These are phyloP conservation scores for Mortierella claussenii DNA, from an alignment of 192 early-diverging fungal species.

Conservation along the genomic window DNA sequence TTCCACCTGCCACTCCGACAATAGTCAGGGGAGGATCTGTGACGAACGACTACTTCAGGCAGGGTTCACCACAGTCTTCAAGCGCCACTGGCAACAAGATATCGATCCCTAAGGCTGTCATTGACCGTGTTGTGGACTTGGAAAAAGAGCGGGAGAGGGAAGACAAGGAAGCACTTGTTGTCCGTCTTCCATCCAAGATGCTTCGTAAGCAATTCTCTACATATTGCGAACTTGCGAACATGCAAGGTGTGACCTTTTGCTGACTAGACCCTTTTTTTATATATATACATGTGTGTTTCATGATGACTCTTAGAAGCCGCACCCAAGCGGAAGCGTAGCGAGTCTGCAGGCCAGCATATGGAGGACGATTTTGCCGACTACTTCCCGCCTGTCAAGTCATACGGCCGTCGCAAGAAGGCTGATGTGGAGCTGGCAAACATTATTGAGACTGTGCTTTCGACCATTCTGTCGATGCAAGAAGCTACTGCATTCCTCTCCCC, in stretches of 20 bases:
- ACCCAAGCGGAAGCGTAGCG: slow-evolving; percentile 53
- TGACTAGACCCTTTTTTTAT: background rate
- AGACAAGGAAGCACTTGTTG: slow-evolving; percentile 47
- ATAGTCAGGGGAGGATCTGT: slow-evolving; percentile 3
- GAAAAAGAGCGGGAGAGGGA: slow-evolving; percentile 44
- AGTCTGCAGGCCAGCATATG: slow-evolving; percentile 28
- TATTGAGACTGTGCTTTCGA: slow-evolving; percentile 53
- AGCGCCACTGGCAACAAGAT: slow-evolving; percentile 34
- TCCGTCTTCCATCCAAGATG: slow-evolving; percentile 45
- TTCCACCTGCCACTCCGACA: slow-evolving; percentile 27
- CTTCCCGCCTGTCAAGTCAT: slow-evolving; percentile 56
- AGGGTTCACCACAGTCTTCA: slow-evolving; percentile 29
- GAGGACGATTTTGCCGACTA: slow-evolving; percentile 53
- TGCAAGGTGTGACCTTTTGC: too few species aligned
- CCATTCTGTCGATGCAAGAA: slow-evolving; percentile 59
- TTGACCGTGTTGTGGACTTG: slow-evolving; percentile 41
- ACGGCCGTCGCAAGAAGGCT: slow-evolving; percentile 60
- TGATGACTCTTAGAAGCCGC: background rate
- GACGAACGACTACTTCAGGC: slow-evolving; percentile 23
- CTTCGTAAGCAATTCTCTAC: slow-evolving; percentile 22
- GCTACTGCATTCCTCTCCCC: slow-evolving; percentile 60
- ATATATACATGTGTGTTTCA: too few species aligned
- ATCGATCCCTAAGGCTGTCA: slow-evolving; percentile 48
- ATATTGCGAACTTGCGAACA: background rate
- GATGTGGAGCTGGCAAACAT: slow-evolving; percentile 61